A percentile compares a stretch with the other conserved stretches of the same genome.
Evolutionary conservation across 2,329 filamentous ascomycete genomes (phyloP).

Genomic region (Colletotrichum australisinense): DNA sequence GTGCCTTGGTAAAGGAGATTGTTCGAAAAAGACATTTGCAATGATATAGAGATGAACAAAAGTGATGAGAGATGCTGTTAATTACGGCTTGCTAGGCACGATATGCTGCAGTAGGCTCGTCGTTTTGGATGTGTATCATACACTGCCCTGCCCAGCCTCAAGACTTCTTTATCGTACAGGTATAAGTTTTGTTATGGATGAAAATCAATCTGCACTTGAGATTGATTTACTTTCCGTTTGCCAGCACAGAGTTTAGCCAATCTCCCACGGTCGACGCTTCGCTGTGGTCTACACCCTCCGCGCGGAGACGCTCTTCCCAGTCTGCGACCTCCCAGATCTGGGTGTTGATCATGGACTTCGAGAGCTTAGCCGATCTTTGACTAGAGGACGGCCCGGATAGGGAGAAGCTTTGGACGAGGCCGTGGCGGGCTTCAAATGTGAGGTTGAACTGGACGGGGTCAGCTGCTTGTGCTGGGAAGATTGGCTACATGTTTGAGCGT

Average conservation of each 20-base stretch:
- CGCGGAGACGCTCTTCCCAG: constrained; percentile 25
- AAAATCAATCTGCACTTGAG: background rate
- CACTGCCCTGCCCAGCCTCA: background rate
- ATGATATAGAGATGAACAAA: background rate
- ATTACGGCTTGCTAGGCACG: background rate
- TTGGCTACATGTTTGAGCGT: background rate
- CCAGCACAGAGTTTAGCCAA: constrained; percentile 31
- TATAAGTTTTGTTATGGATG: background rate
- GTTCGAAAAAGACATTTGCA: background rate
- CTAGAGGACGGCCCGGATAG: constrained; percentile 35
- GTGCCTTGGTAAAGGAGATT: no score
- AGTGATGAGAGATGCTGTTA: background rate
- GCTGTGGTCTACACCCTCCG: background rate
- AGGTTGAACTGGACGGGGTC: constrained; percentile 39
- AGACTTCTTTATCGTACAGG: constrained; percentile 3
- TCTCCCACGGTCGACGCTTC: constrained; percentile 25
- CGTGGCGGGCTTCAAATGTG: constrained; percentile 50
- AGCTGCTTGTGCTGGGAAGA: background rate
- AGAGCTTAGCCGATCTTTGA: background rate
- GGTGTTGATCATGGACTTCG: constrained; percentile 12
- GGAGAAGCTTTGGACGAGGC: constrained; percentile 47
- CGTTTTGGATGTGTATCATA: background rate
- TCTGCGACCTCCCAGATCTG: constrained; percentile 35
- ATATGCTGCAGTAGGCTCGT: background rate
- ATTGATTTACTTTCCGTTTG: background rate